Evolutionary conservation across 2,329 filamentous ascomycete species (phyloP).

Genomic region (Xylaria sp.): DNA sequence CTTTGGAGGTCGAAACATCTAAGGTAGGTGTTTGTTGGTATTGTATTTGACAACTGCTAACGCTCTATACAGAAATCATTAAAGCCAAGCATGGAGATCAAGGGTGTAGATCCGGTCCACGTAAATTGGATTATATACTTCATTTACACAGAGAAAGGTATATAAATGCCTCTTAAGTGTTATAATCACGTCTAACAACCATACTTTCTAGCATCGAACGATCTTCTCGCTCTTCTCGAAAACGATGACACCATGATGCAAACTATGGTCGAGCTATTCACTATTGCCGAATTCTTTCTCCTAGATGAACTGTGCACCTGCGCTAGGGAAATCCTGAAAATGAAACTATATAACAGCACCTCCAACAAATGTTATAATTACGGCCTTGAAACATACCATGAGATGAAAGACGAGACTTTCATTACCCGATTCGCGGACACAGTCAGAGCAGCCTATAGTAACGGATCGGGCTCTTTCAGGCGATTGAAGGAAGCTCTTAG

Average conservation of each 20-base stretch:
- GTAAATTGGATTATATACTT: constrained; percentile 26
- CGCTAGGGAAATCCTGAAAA: neutral
- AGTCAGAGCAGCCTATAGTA: neutral
- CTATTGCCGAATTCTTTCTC: neutral
- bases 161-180: no score
- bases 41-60: neutral
- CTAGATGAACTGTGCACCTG: neutral
- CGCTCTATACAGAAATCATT: neutral
- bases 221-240: neutral
- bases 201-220: neutral
- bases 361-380: no score
- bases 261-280: constrained; percentile 4
- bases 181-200: neutral
- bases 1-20: neutral
- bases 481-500: neutral
- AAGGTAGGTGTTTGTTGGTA: neutral
- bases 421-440: neutral
- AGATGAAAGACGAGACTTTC: neutral
- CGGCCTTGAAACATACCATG: no score
- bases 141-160: constrained; percentile 28
- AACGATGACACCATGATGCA: neutral
- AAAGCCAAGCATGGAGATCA: neutral
- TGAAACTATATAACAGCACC: neutral
- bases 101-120: constrained; percentile 15
- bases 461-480: neutral